Percentiles rank a stretch among this genome's conserved stretches.
phyloP scores from a whole-genome alignment of 2,329 filamentous ascomycete species.

The Talaromyces amestolkiae region DNA sequence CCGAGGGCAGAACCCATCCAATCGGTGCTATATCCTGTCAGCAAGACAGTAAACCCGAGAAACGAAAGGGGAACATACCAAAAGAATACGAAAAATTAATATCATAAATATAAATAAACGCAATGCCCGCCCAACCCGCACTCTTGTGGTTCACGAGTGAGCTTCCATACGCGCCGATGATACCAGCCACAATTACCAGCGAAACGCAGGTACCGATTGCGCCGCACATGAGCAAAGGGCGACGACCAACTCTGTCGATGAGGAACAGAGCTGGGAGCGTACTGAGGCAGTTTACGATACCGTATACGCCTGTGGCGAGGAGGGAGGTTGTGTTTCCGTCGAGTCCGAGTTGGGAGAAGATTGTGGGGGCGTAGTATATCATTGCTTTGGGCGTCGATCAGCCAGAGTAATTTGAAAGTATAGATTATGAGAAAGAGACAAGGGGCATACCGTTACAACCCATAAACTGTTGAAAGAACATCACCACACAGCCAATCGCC shows the following conservation, averaged over 20 bases:
- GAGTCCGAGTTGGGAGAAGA: conserved; percentile 47
- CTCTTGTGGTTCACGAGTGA: conserved; percentile 28
- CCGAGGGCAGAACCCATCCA: conserved; percentile 40
- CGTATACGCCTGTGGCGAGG: conserved; percentile 38
- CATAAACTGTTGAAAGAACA: conserved; percentile 50
- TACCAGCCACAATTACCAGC: conserved; percentile 36
- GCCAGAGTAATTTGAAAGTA: background rate
- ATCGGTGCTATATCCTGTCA: conserved; percentile 30
- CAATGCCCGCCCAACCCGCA: conserved; percentile 39
- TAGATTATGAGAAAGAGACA: background rate
- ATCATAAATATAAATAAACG: conserved; percentile 40
- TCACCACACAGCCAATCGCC: conserved; percentile 40
- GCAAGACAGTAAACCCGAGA: background rate
- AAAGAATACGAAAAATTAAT: conserved; percentile 41
- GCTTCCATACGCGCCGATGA: conserved; percentile 34
- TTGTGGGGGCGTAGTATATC: conserved; percentile 51
- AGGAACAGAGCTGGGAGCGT: conserved; percentile 36
- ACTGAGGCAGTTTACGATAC: conserved; percentile 40
- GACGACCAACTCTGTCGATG: conserved; percentile 36
- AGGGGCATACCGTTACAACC: conserved; percentile 43
- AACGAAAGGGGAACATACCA: conserved; percentile 25
- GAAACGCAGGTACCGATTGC: conserved; percentile 37
- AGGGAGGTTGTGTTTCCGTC: conserved; percentile 36
- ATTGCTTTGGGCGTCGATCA: conserved; percentile 31
- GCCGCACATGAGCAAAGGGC: conserved; percentile 36